These are phyloP conservation scores for Herpetomonas tarakana DNA, from an alignment of 208 protist genomes.

Conservation along the genomic window DNA sequence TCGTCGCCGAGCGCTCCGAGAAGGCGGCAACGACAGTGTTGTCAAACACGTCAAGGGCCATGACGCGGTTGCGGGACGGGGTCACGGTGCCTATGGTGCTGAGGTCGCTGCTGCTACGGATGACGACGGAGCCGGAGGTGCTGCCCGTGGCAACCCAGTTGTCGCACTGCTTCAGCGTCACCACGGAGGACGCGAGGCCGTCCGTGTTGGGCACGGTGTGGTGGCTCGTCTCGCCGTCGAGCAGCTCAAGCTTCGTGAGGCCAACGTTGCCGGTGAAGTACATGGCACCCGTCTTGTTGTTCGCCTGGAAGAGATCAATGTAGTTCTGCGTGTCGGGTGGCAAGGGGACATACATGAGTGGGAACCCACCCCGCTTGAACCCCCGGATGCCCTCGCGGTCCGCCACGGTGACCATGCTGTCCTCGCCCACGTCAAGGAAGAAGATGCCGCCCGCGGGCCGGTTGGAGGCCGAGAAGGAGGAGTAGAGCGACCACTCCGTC, in stretches of 20 bases:
- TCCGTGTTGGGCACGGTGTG: constrained; percentile 58
- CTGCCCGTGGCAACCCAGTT: constrained; percentile 73
- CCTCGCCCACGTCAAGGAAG: constrained; percentile 54
- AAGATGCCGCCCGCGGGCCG: constrained; percentile 57
- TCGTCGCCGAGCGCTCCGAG: constrained; percentile 60
- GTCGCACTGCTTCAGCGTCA: constrained; percentile 57
- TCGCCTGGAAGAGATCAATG: constrained; percentile 78
- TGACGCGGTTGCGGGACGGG: constrained; percentile 58
- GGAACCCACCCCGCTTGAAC: constrained; percentile 78
- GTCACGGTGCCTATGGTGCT: constrained; percentile 34
- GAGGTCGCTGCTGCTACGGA: constrained; percentile 50
- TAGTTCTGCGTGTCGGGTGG: constrained; percentile 65
- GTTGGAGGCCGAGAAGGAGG: constrained; percentile 71
- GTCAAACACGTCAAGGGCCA: constrained; percentile 75
- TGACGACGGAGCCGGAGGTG: constrained; percentile 50
- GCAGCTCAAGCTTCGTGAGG: constrained; percentile 64
- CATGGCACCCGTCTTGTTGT: constrained; percentile 59
- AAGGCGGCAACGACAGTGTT: constrained; percentile 74
- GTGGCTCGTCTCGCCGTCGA: constrained; percentile 30
- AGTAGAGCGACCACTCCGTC: constrained; percentile 71
- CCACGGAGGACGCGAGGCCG: constrained; percentile 27
- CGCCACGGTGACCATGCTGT: constrained; percentile 75
- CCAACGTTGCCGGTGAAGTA: constrained; percentile 82
- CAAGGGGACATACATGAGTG: constrained; percentile 53
- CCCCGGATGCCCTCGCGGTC: constrained; percentile 75